A percentile compares a stretch with the other conserved stretches of the same genome.
These are phyloP conservation scores for Agastache rugosa DNA, from an alignment of 257 asterid genomes.

Conservation along the genomic window DNA sequence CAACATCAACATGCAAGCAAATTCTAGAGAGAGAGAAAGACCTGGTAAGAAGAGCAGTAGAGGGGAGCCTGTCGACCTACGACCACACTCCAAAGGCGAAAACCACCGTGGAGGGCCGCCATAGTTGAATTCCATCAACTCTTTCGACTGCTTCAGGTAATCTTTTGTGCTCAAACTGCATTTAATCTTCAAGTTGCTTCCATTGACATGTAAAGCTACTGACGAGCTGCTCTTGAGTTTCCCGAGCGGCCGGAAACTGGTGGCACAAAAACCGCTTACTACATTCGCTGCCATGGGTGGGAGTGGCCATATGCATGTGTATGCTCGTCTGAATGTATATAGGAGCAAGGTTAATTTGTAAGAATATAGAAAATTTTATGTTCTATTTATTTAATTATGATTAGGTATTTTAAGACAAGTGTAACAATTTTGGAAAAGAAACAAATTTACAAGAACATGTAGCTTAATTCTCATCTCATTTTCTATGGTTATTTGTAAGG, in stretches of 20 bases:
- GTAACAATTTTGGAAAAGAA: too few species aligned
- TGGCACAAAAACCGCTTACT: background rate
- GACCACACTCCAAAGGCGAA: conserved; percentile 45
- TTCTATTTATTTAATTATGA: too few species aligned
- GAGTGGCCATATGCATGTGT: background rate
- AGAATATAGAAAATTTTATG: too few species aligned
- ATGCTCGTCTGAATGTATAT: too few species aligned
- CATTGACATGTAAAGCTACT: conserved; percentile 2
- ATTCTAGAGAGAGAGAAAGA: conserved; percentile 25
- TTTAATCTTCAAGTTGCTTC: conserved; percentile 4
- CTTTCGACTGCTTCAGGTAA: conserved; percentile 36
- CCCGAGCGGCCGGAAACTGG: conserved; percentile 23
- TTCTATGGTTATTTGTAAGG: too few species aligned
- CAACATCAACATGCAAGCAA: background rate
- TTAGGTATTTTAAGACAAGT: too few species aligned
- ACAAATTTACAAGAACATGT: too few species aligned
- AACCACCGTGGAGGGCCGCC: conserved; percentile 67
- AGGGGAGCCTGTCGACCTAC: conserved; percentile 40
- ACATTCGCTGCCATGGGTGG: background rate
- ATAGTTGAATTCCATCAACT: conserved; percentile 31
- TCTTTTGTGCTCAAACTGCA: conserved; percentile 31
- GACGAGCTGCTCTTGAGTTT: background rate
- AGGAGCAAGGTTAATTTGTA: too few species aligned
- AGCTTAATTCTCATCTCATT: too few species aligned
- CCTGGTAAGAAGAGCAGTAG: conserved; percentile 65